These are phyloP conservation scores for Pseudogymnoascus sp. DNA, from an alignment of 2,329 filamentous ascomycete genomes.

Conservation along the genomic window DNA sequence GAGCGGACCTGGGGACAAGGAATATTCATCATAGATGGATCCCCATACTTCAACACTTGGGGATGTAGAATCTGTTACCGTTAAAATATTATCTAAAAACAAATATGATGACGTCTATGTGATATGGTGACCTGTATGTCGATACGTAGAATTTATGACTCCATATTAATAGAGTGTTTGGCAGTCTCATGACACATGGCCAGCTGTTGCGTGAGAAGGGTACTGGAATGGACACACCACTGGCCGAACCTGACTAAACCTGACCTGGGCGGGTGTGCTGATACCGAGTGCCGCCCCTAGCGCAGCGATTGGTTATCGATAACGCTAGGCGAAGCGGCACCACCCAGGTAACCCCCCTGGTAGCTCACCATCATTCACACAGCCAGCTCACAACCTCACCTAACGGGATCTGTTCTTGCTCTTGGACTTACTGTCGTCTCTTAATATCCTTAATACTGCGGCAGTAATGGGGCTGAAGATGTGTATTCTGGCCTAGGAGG, in stretches of 20 bases:
- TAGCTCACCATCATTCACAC: conserved; percentile 5
- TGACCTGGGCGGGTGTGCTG: neutral
- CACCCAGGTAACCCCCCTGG: conserved; percentile 3
- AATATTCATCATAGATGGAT: neutral
- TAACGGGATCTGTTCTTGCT: neutral
- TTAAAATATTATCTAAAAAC: neutral
- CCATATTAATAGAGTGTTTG: neutral
- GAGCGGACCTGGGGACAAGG: neutral
- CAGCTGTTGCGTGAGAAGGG: neutral
- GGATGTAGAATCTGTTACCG: neutral
- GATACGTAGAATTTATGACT: neutral
- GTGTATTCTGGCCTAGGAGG: neutral
- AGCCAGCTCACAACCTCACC: conserved; percentile 1
- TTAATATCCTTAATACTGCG: neutral
- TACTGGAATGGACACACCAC: neutral
- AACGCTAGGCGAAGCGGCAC: conserved; percentile 6
- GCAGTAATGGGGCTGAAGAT: neutral
- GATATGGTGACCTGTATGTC: neutral
- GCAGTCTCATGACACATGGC: neutral
- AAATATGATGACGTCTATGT: neutral
- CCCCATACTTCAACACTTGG: conserved; percentile 5
- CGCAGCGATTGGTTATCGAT: conserved; percentile 6
- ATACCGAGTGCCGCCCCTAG: conserved; percentile 5
- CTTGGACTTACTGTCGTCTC: neutral
- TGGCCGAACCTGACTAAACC: neutral